These are phyloP conservation scores for Talaromyces trachyspermus DNA, from an alignment of 495 filamentous ascomycete genomes.

Conservation along the genomic window DNA sequence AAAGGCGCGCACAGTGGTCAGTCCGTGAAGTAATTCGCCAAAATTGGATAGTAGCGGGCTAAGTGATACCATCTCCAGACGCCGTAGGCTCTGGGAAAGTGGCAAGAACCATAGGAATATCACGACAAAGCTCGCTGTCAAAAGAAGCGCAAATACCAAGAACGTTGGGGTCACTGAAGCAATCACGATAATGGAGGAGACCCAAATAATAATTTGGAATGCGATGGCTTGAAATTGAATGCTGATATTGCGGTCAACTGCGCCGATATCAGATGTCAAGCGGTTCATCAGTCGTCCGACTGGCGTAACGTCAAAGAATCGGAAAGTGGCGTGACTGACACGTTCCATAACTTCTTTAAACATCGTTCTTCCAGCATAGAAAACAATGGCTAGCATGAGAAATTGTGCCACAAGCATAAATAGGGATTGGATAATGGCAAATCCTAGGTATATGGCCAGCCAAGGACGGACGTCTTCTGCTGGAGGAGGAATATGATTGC, in stretches of 20 bases:
- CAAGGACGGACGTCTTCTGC: conserved; percentile 63
- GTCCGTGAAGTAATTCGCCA: conserved; percentile 66
- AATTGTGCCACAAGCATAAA: conserved; percentile 45
- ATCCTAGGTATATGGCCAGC: conserved; percentile 57
- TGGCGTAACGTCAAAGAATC: conserved; percentile 81
- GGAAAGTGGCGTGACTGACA: conserved; percentile 72
- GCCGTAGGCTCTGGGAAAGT: conserved; percentile 70
- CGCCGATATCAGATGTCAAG: conserved; percentile 76
- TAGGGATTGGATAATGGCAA: conserved; percentile 53
- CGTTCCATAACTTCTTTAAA: conserved; percentile 60
- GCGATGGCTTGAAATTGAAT: conserved; percentile 58
- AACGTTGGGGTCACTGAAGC: conserved; percentile 67
- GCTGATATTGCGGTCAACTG: conserved; percentile 72
- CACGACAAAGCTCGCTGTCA: conserved; percentile 55
- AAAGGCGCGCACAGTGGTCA: conserved; percentile 74
- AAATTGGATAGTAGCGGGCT: conserved; percentile 82
- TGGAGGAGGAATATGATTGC: conserved; percentile 50
- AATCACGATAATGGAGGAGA: conserved; percentile 65
- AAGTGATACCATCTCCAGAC: conserved; percentile 77
- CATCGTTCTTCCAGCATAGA: conserved; percentile 63
- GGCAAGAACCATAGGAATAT: conserved; percentile 71
- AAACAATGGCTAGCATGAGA: conserved; percentile 62
- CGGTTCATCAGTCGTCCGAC: conserved; percentile 82
- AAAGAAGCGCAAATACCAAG: conserved; percentile 56
- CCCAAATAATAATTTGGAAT: conserved; percentile 58